Base-by-base conservation (phyloP, 2,329 filamentous ascomycete species). In the Fusarium illudens region DNA sequence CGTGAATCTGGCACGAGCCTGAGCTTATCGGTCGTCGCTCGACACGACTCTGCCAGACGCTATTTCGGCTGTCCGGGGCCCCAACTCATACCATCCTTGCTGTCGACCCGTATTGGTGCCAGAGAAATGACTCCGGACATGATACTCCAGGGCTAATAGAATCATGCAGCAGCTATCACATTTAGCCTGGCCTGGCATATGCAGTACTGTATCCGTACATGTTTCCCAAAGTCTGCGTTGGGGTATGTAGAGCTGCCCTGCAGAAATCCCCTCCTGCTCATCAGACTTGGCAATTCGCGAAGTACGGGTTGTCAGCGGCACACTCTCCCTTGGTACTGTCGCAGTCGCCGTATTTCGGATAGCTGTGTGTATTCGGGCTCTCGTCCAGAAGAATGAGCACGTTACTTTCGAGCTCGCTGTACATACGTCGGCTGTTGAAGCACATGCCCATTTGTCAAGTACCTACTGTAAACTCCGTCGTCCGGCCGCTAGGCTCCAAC, bases 161-260 rank as follows among this genome's bases (percentile, higher is more conserved):
- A 63, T 44, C 62, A 63, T 68, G 62, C 65, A 69, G 58, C 46
- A 58, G 44, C 46, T 37, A 62, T 62, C 37, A 46, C 49, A 56
- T 30, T 53, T 49, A 27, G 44, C 37, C 51, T 34, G 48, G 49
- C 25, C 51, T 37, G 12, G 33, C 36, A 46, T 27, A 46, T 46
- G 39, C 39, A 44, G 33, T 44, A n/a, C n/a, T n/a, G n/a, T n/a
- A n/a, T n/a, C n/a, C n/a, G n/a, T n/a, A n/a, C 42, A 12, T 34
- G 36, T 33, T 53, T 37, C 36, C 55, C 34, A 27, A 34, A 29
- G 19, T 17, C 33, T 46, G 30, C 20, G 22, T 55, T 58, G 49
- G 52, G 52, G 52, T n/a, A n/a, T n/a, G 15, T 34, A 50, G 53
- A 56, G 25, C 13, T 59, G 33, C 37, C 56, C 29, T 60, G 32